Evolutionary conservation across 345 rosid genomes (phyloP), one percentile per base, ranked within the genome.

Genomic region (Citrus cavaleriei): DNA sequence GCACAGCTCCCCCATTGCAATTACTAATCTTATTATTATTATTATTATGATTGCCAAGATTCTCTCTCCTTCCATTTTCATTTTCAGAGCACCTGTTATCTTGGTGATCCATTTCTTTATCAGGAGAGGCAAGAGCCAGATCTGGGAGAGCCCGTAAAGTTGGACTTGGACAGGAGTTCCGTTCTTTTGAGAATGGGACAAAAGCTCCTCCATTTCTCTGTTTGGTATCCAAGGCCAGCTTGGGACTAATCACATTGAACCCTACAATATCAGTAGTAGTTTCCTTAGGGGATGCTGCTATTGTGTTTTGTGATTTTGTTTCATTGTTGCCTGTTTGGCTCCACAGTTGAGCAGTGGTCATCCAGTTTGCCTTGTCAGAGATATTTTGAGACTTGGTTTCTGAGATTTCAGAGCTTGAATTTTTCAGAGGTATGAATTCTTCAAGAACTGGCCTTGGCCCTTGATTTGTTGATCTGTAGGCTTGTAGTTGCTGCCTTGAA

Each of bases 321-420:
- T 83, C 90, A n/a, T 35, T 66, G 37, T 82, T 87, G 42, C 85
- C 86, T 4, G 91, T 78, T 82, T 94, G 97, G 89, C 93, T 94
- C 99, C 99, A 97, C 19, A 97, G 89, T 66, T 94, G 98, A 42
- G 98, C 98, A 69, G 89, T 94, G 32, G 90, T 89, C 99, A 97
- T 97, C 99, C 99, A 97, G 46, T 73, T 90, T 22, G 86, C 90
- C 86, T 93, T 97, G 40, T 89, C 89, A 19, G 88, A 84, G 38
- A 78, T 54, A 85, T 62, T 83, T 22, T 68, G 42, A 0, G 77
- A 54, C 37, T 86, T 90, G 35, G 49, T 35, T 25, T 91, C 97
- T 6, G 87, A 63, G 72, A 70, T 76, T 51, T 85, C 88, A 0
- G 87, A 76, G 81, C 76, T 46, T 38, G 92, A 64, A 82, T 84